These are phyloP conservation scores for Raffaelea ambrosiae DNA, from an alignment of 2,329 filamentous ascomycete species.

Conservation along the genomic window DNA sequence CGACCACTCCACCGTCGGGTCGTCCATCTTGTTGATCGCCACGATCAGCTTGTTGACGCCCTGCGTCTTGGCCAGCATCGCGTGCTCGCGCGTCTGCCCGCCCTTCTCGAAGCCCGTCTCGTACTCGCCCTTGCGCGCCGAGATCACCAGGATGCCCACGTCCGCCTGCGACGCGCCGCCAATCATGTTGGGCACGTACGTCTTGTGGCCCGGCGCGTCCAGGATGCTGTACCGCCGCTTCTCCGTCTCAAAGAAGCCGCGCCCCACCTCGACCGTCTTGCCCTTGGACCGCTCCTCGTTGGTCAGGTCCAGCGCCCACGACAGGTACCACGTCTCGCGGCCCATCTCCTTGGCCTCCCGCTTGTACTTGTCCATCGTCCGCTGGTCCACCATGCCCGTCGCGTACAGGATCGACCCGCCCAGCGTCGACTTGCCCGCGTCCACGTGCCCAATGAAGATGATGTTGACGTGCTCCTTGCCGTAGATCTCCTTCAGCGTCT, in stretches of 20 bases:
- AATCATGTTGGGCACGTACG: conserved; percentile 97
- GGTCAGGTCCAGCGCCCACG: conserved; percentile 94
- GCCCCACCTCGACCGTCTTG: conserved; percentile 95
- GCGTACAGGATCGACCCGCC: conserved; percentile 88
- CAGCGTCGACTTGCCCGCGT: conserved; percentile 94
- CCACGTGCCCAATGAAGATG: conserved; percentile 93
- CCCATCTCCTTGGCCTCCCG: conserved; percentile 92
- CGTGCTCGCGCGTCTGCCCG: conserved; percentile 85
- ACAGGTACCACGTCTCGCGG: conserved; percentile 97
- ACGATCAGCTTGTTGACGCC: conserved; percentile 95
- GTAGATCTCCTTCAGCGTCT: conserved; percentile 86
- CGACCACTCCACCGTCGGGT: conserved; percentile 92
- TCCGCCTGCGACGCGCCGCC: conserved; percentile 89
- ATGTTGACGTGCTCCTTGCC: conserved; percentile 92
- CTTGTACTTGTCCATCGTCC: conserved; percentile 98
- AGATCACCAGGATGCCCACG: conserved; percentile 92
- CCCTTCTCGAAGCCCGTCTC: conserved; percentile 97
- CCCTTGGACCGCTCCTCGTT: conserved; percentile 95
- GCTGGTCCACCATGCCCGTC: conserved; percentile 98
- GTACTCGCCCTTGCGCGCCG: conserved; percentile 94
- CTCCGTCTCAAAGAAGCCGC: conserved; percentile 94
- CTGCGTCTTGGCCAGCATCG: conserved; percentile 95
- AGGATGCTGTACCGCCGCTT: conserved; percentile 94
- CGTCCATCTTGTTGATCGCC: conserved; percentile 99
- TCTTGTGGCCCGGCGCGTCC: conserved; percentile 96